Evolutionary conservation across 1,284 basidiomycete species (phyloP).

Genomic region (Grifola frondosa): DNA sequence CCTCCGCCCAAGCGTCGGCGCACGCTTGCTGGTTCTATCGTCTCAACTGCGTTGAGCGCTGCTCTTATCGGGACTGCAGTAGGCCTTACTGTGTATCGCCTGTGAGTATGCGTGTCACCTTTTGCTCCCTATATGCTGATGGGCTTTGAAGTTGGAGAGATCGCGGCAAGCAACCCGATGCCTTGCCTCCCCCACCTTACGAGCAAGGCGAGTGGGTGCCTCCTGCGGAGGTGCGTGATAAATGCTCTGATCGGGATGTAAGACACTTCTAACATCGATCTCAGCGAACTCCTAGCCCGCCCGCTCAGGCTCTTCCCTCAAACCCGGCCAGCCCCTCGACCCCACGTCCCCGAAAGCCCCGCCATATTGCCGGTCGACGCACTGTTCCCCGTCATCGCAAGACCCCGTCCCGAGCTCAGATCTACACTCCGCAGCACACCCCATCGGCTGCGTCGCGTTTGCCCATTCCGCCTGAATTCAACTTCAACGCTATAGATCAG

Average conservation of each 20-base stretch:
- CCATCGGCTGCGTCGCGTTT: conserved; percentile 12
- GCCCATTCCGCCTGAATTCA: conserved; percentile 27
- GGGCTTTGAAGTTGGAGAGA: conserved; percentile 58
- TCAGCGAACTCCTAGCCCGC: conserved; percentile 7
- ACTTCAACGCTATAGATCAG: conserved; percentile 23
- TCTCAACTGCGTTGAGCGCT: conserved; percentile 76
- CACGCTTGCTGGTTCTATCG: conserved; percentile 73
- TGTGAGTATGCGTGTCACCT: conserved; percentile 48
- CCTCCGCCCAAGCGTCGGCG: conserved; percentile 59
- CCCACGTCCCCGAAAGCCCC: conserved; percentile 30
- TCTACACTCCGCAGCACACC: conserved; percentile 26
- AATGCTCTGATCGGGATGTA: not conserved
- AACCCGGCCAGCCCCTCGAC: conserved; percentile 24
- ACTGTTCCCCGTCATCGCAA: conserved; percentile 36
- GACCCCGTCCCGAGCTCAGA: conserved; percentile 26
- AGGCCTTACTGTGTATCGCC: conserved; percentile 76
- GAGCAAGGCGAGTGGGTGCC: conserved; percentile 60
- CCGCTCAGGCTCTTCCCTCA: conserved; percentile 15
- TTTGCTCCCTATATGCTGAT: conserved; percentile 3
- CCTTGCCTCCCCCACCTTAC: conserved; percentile 60
- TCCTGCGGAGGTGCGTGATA: conserved; percentile 27
- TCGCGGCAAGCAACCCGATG: conserved; percentile 54
- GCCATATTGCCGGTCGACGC: conserved; percentile 31
- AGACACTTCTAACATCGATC: not conserved
- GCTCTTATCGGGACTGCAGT: conserved; percentile 81